phyloP scores from a whole-genome alignment of 371 early-diverging fungal genomes.

The Batrachochytrium dendrobatidis region DNA sequence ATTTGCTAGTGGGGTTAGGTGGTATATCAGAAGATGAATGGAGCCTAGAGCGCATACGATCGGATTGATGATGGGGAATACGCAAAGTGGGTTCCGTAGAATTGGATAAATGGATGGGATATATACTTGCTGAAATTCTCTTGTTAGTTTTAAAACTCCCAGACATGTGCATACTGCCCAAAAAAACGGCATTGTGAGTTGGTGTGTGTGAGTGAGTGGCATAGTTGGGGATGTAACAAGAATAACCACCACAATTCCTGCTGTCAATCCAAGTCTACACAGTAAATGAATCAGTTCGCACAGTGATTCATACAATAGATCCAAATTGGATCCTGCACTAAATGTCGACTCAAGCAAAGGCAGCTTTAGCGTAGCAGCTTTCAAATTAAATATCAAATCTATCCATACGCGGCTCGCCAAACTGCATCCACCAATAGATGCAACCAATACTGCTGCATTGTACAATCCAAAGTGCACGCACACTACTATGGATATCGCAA shows the following conservation, averaged over 20 bases:
- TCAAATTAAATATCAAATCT: neutral
- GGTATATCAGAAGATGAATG: constrained; percentile 1
- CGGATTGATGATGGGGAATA: neutral
- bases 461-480: neutral
- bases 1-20: constrained; percentile 1
- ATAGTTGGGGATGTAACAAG: neutral
- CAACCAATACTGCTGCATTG: constrained; percentile 1
- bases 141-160: neutral
- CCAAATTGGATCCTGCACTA: too few relatives aligned
- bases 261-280: neutral
- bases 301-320: neutral
- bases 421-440: constrained; percentile 9
- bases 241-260: neutral
- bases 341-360: too few relatives aligned
- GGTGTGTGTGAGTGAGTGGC: neutral
- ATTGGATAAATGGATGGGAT: constrained; percentile 15
- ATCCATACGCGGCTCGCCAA: constrained; percentile 11
- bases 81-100: constrained; percentile 15
- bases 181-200: neutral
- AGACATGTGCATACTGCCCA: neutral
- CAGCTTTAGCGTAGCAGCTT: too few relatives aligned
- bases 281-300: neutral
- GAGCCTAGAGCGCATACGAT: neutral
- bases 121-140: constrained; percentile 20
- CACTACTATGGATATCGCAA: neutral